Base-by-base conservation (phyloP, 2,329 filamentous ascomycete species). In the Orbilia oligospora region DNA sequence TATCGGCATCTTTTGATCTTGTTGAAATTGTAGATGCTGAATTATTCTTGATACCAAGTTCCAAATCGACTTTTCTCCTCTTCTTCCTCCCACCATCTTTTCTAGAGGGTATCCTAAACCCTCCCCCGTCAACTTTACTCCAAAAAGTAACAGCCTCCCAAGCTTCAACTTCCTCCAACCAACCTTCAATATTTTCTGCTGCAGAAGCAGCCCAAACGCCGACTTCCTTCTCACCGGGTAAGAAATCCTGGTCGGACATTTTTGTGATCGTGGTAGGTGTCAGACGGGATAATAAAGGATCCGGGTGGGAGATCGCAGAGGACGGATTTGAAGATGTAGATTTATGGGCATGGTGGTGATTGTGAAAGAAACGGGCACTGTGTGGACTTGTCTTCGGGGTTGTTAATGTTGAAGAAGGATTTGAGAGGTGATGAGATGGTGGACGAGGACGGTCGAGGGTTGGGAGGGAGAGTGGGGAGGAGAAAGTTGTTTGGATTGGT, bases 131-230 rank as follows among this genome's bases (percentile, higher is more conserved):
- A 20, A 69, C 58, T 9, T 85, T 86, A 63, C 82, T 82, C 73
- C 87, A 85, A 71, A 87, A 87, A 14, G 83, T 85, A 79, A 86
- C 86, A 0, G 84, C 81, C 86, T 86, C 84, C 87, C 87, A 89
- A 61, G 85, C 83, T 78, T 87, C 86, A 46, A 96, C 86, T 85
- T 96, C 93, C n/a, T 89, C 86, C 27, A 92, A 87, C 92, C 93
- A 96, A 82, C 89, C 88, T 83, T 91, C 88, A 79, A 96, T 89
- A 80, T 89, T 90, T 81, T 91, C 89, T 12, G 91, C 91, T 16
- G 91, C 90, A 78, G 90, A 84, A 49, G 92, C 92, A 51, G 92
- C 90, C 79, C 89, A 88, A 82, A 91, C 87, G 49, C 91, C 92
- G 83, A 95, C 90, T 16, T 91, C 90, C 81, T 91, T 89, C 84